Evolutionary conservation across 371 early-diverging fungal genomes (phyloP).

Genomic region (Dichotomocladium elegans): DNA sequence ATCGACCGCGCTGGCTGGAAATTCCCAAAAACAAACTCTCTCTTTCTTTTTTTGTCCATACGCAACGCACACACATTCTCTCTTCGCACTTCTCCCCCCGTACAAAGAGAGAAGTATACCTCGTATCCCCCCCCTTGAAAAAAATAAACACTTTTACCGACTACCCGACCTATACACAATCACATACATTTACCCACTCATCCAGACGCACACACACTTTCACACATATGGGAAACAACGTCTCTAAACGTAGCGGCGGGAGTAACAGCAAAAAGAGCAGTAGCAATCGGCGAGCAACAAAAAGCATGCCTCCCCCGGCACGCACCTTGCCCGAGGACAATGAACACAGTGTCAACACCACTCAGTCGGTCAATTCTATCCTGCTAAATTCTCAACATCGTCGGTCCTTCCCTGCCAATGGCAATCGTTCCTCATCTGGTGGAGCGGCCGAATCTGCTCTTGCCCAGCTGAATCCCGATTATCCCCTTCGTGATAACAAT

Average conservation of each 20-base stretch:
- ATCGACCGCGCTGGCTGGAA: not conserved
- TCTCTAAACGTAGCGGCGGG: slow-evolving; percentile 15
- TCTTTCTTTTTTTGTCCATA: not conserved
- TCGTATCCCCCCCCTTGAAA: not conserved
- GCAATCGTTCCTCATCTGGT: not conserved
- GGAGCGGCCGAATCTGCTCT: slow-evolving; percentile 12
- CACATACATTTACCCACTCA: not conserved
- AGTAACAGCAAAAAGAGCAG: slow-evolving; percentile 7
- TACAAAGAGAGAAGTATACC: not conserved
- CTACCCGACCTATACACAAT: not conserved
- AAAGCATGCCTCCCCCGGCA: slow-evolving; percentile 18
- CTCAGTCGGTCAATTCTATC: slow-evolving; percentile 45
- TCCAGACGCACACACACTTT: too few species aligned
- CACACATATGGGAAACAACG: slow-evolving; percentile 17
- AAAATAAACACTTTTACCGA: not conserved
- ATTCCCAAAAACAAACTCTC: not conserved
- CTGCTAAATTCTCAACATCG: slow-evolving; percentile 33
- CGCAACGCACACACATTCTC: too few species aligned
- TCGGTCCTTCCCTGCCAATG: slow-evolving; percentile 9
- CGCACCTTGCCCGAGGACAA: slow-evolving; percentile 26
- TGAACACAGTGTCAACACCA: slow-evolving; percentile 43
- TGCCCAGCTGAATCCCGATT: slow-evolving; percentile 46
- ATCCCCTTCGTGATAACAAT: slow-evolving; percentile 20
- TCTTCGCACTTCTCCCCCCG: not conserved
- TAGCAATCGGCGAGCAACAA: slow-evolving; percentile 2